These are phyloP conservation scores for Linnemannia exigua DNA, from an alignment of 192 early-diverging fungal genomes.

Conservation along the genomic window DNA sequence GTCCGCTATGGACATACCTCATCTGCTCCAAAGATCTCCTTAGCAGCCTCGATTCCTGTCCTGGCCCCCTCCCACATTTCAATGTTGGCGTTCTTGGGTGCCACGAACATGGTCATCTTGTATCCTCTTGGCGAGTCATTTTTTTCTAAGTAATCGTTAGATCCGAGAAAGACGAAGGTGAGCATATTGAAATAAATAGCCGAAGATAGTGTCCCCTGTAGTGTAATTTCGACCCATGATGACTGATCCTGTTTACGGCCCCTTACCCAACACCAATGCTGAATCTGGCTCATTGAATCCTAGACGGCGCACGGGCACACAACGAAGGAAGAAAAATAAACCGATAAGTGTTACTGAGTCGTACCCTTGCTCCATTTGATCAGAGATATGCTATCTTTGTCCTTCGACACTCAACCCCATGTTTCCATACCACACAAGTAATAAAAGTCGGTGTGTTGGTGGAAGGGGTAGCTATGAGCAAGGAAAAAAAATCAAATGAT, in stretches of 20 bases:
- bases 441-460: slow-evolving; percentile 93
- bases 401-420: background rate
- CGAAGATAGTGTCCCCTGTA: no score
- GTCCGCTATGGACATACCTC: slow-evolving; percentile 63
- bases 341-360: background rate
- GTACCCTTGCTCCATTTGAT: background rate
- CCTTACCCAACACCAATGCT: slow-evolving; percentile 76
- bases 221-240: no score
- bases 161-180: background rate
- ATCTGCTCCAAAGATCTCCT: slow-evolving; percentile 86
- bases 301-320: slow-evolving; percentile 17
- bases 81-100: slow-evolving; percentile 76
- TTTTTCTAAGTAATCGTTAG: slow-evolving; percentile 51
- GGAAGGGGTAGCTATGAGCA: slow-evolving; percentile 82
- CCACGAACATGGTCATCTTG: slow-evolving; percentile 90
- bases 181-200: background rate
- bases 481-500: background rate
- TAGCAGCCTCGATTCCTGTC: slow-evolving; percentile 84
- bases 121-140: slow-evolving; percentile 71
- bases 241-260: background rate
- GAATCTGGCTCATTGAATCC: slow-evolving; percentile 96
- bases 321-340: background rate
- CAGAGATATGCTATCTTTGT: no score
- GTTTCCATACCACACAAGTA: slow-evolving; percentile 74
- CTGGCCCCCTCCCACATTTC: slow-evolving; percentile 96